Percentiles rank a stretch among this genome's conserved stretches.
These are phyloP conservation scores for Haplosporangium gracile DNA, from an alignment of 192 early-diverging fungal species.

Conservation along the genomic window DNA sequence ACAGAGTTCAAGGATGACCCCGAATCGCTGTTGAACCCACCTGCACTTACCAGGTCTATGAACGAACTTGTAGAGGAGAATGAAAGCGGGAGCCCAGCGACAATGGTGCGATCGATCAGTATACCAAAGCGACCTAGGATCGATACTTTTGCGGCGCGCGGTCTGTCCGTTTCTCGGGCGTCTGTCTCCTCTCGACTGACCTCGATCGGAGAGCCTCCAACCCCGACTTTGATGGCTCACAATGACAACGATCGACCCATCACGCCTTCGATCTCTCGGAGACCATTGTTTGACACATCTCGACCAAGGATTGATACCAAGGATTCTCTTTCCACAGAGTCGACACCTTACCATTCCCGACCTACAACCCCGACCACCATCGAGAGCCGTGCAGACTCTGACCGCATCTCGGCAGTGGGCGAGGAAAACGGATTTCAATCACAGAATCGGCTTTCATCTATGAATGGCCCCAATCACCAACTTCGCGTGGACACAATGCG, in stretches of 20 bases:
- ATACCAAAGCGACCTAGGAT: constrained; percentile 50
- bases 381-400: constrained; percentile 45
- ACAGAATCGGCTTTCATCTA: constrained; percentile 5
- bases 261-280: constrained; percentile 13
- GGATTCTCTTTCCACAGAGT: constrained; percentile 42
- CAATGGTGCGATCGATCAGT: constrained; percentile 50
- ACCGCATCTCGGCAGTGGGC: constrained; percentile 22
- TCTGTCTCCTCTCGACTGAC: constrained; percentile 40
- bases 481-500: constrained; percentile 36
- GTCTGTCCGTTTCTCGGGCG: constrained; percentile 20
- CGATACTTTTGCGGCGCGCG: constrained; percentile 34
- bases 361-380: constrained; percentile 49
- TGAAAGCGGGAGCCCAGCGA: constrained; percentile 52
- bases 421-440: constrained; percentile 21
- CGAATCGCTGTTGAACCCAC: constrained; percentile 41
- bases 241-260: constrained; percentile 17
- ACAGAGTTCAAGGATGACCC: constrained; percentile 51
- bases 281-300: constrained; percentile 37
- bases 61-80: constrained; percentile 44
- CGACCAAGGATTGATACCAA: constrained; percentile 42
- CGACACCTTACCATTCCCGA: constrained; percentile 37
- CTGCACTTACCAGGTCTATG: constrained; percentile 8
- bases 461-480: constrained; percentile 1
- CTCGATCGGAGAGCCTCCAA: constrained; percentile 37
- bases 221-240: constrained; percentile 26